Evolutionary conservation across 2,329 filamentous ascomycete species (phyloP), one percentile per base, ranked within the genome.

Genomic region (Penicillium sp.): DNA sequence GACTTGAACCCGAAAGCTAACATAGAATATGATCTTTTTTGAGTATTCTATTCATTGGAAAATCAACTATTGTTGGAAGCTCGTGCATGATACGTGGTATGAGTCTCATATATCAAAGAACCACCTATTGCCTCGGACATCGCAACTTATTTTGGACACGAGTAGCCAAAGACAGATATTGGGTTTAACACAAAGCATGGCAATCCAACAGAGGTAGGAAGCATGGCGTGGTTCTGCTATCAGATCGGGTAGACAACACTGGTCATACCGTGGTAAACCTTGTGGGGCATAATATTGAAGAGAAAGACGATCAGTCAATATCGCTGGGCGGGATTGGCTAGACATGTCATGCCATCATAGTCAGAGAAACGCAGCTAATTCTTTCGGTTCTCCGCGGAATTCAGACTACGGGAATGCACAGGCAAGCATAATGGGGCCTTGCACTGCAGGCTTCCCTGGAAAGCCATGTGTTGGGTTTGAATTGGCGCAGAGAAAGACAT

Each of bases 401-500:
- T 48, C 45, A 30, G 30, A 48, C 25, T 11, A 48, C 26, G 26
- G 45, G 5, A 48, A 48, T 28, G 45, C 26, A 48, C 16, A 13
- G 40, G 30, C 25, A n/a, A 28, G 45, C 42, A 19, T 19, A 46
- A 40, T 33, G 43, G 48, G 33, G 16, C 54, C 33, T 56, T 56
- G 33, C 43, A 49, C 49, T 14, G 16, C 30, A 37, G 38, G 33
- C 43, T 48, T 26, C 43, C 43, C 8, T 28, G 22, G 22, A 35
- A 25, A 35, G 28, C 54, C 54, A 56, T 56, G 54, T 49, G 43
- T 26, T 38, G 11, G 14, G 14, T 25, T 40, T 33, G n/a, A 42
- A n/a, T 26, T 48, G 43, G 54, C 11, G 33, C 40, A 35, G n/a
- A 22, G 26, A 49, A 13, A 22, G 35, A 7, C 45, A 37, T 45